Conservation (phyloP, 1,284 basidiomycete species). For the Melampsora americana region DNA sequence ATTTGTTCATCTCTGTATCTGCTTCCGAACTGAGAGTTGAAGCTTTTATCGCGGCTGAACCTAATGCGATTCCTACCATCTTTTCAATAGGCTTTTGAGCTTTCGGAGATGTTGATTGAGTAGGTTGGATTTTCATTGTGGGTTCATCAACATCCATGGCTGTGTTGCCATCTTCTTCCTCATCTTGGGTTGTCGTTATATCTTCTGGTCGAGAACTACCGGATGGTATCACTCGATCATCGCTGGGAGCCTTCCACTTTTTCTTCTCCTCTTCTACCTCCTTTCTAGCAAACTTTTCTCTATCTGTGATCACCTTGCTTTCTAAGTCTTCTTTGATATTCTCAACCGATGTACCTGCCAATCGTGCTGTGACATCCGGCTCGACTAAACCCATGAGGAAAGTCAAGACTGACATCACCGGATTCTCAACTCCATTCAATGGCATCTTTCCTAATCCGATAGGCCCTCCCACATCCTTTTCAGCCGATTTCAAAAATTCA, state of each 20-base stretch:
- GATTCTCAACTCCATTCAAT: constrained; percentile 92
- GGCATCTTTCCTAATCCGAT: constrained; percentile 63
- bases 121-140: constrained; percentile 12
- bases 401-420: constrained; percentile 96
- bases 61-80: constrained; percentile 77
- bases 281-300: constrained; percentile 10
- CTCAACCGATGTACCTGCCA: constrained; percentile 81
- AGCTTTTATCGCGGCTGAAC: constrained; percentile 83
- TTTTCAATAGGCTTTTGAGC: constrained; percentile 68
- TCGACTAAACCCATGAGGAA: constrained; percentile 90
- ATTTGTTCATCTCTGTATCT: constrained; percentile 72
- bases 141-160: constrained; percentile 30
- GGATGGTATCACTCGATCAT: constrained; percentile 17
- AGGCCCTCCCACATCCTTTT: constrained; percentile 66
- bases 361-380: constrained; percentile 85
- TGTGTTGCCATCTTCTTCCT: constrained; percentile 47
- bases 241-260: constrained; percentile 47
- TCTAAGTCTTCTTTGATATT: constrained; percentile 65
- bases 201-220: constrained; percentile 49
- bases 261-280: constrained; percentile 49
- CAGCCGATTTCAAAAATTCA: constrained; percentile 63
- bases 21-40: constrained; percentile 77
- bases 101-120: constrained; percentile 30
- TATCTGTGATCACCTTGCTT: constrained; percentile 50
- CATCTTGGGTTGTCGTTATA: constrained; percentile 47